Base-by-base conservation (phyloP, 1,284 basidiomycete species). In the Schizophyllum amplum region DNA sequence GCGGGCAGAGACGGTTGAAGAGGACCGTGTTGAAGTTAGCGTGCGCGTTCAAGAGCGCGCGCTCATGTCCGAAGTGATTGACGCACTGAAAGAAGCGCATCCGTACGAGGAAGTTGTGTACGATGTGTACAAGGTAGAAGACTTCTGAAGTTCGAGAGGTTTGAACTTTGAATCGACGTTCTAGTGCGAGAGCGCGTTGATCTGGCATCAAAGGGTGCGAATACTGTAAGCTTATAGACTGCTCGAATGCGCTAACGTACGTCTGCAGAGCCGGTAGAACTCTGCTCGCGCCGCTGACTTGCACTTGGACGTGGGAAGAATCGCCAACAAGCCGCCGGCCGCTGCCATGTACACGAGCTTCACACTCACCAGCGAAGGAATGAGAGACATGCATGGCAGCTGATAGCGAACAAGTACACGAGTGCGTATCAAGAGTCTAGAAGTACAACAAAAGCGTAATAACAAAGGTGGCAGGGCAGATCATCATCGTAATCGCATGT, bases 101-200 rank as follows among this genome's bases (percentile, higher is more conserved):
- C 80, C 79, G 15, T 82, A 83, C 61, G 80, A 83, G 66, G 76
- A 81, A 64, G 78, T 81, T 54, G 78, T 76, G 5, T 82, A 79
- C 59, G 79, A 82, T 60, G 76, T 84, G 4, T 79, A 82, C 65
- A 76, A 72, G 47, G 63, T 79, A 3, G 76, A 81, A 65, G 71
- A 75, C 56, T 67, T 78, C 55, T 78, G 64, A 72, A 17, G 11
- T 42, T 42, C 13, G 11, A 13, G 33, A 42, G 13, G 33, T 42
- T 13, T 42, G 7, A 9, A 42, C 17, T 42, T 17, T 42, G 33
- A 17, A 42, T 42, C 33, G 33, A 42, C 33, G 33, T 42, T 42
- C 17, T 42, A 42, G 33, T 17, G 13, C 17, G 11, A 42, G 33
- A 9, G 7, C 7, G 3, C 33, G 3, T 17, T 42, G 33, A 13